These are phyloP conservation scores for Jimgerdemannia flammicorona DNA, from an alignment of 192 early-diverging fungal species.

Conservation along the genomic window DNA sequence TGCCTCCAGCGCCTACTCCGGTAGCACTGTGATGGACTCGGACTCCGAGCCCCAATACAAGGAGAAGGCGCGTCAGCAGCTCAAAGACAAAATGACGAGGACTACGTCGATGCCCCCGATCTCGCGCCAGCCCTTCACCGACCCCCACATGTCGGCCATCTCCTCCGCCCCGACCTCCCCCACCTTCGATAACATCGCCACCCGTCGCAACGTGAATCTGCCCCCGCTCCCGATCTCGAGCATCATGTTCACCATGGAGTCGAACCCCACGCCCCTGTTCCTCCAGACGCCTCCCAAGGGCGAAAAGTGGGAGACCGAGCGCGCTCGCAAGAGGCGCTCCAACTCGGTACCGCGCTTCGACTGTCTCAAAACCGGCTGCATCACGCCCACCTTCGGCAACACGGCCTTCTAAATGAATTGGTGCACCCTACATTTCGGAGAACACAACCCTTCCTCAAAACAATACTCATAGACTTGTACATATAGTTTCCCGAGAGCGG, in stretches of 20 bases:
- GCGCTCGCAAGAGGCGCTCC: conserved; percentile 3
- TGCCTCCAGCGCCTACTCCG: background rate
- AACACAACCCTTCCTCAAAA: background rate
- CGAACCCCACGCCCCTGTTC: background rate
- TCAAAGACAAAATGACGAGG: background rate
- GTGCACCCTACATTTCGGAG: background rate
- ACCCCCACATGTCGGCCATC: background rate
- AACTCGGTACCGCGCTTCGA: background rate
- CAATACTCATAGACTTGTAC: background rate
- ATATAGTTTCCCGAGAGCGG: background rate
- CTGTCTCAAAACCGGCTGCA: background rate
- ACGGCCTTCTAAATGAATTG: background rate
- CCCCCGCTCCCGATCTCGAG: background rate
- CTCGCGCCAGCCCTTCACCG: background rate
- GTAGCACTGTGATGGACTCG: background rate
- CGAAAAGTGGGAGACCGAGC: background rate
- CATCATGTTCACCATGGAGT: background rate
- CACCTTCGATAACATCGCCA: background rate
- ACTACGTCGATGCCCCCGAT: conserved; percentile 1
- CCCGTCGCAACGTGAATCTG: background rate
- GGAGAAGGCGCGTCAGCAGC: background rate
- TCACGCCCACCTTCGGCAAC: background rate
- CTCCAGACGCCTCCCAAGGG: background rate
- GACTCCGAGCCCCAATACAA: background rate
- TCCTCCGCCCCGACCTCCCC: background rate